Evolutionary conservation across 2,329 filamentous ascomycete genomes (phyloP).

Genomic region (Monilinia polystroma): DNA sequence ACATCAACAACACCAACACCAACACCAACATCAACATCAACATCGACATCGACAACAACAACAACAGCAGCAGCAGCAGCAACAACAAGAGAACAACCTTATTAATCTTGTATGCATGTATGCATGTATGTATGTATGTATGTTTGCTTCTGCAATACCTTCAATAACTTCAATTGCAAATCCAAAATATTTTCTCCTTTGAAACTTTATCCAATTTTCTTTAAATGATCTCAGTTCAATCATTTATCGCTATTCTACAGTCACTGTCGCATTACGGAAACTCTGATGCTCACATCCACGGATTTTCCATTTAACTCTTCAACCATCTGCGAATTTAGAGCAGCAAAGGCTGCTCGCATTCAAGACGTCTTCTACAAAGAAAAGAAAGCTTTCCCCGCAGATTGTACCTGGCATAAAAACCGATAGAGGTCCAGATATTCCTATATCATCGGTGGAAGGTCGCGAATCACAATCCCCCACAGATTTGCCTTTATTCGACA

Average conservation of each 20-base stretch:
- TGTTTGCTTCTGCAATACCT: too few relatives aligned
- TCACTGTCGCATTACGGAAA: slow-evolving; percentile 9
- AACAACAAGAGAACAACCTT: not conserved
- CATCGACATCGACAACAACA: too few relatives aligned
- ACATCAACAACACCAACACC: too few relatives aligned
- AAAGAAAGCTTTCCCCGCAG: slow-evolving; percentile 61
- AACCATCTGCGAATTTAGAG: slow-evolving; percentile 32
- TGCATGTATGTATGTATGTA: not conserved
- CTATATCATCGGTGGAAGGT: slow-evolving; percentile 38
- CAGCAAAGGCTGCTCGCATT: slow-evolving; percentile 60
- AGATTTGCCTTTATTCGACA: slow-evolving; percentile 45
- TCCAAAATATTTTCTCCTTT: too few relatives aligned
- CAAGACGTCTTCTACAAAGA: slow-evolving; percentile 74
- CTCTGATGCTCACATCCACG: slow-evolving; percentile 24
- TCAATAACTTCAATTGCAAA: too few relatives aligned
- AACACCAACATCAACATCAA: too few relatives aligned
- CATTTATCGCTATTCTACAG: slow-evolving; percentile 25
- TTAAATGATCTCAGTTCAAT: slow-evolving; percentile 5
- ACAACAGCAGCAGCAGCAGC: not conserved
- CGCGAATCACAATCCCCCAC: slow-evolving; percentile 49
- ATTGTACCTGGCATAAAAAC: slow-evolving; percentile 30
- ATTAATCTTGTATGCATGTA: not conserved
- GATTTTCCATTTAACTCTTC: slow-evolving; percentile 29
- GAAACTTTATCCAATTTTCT: not conserved
- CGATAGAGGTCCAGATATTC: slow-evolving; percentile 36